Base-by-base conservation (phyloP, 1,284 basidiomycete species). In the Puccinia polysora region DNA sequence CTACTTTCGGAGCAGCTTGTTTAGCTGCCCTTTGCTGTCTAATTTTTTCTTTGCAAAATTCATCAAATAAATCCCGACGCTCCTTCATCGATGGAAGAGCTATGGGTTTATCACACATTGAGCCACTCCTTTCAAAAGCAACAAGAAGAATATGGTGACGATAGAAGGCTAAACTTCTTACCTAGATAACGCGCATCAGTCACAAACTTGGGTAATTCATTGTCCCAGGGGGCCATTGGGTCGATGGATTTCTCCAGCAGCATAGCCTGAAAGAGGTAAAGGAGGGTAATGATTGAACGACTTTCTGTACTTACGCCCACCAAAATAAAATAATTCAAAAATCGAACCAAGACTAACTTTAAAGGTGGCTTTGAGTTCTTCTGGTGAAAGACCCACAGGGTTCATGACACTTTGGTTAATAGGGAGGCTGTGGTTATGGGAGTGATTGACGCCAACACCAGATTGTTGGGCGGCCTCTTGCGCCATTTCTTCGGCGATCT, bases 151-250 rank as follows among this genome's bases (percentile, higher is more conserved):
- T 49, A n/a, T 8, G n/a, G 25, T 38, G 23, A 20, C 12, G 7
- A 59, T 5, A 36, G 15, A 59, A 6, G 59, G 20, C 60, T 23
- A 5, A n/a, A 38, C 28, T 10, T 40, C 65, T 58, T 18, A 73
- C 64, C 72, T 36, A 73, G 23, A 58, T 67, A 67, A 4, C 72
- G 58, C 14, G 64, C 23, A 60, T 67, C 92, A 47, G 87, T 87
- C 70, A 96, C 88, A 79, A 99, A 97, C 53, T 90, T 85, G 2
- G 94, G 91, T n/a, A 97, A 84, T 40, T 90, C 91, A 10, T 84
- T 86, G 77, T 98, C 95, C 92, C 93, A 98, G 15, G 96, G 95
- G 74, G 91, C 86, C 67, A 98, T 85, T 0, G 95, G 94, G 76
- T 94, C 94, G 75, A 98, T 86, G 74, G 95, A 86, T 78, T 91